Evolutionary conservation across 768 basidiomycete species (phyloP).

Genomic region (Coprinopsis strossmayeri): DNA sequence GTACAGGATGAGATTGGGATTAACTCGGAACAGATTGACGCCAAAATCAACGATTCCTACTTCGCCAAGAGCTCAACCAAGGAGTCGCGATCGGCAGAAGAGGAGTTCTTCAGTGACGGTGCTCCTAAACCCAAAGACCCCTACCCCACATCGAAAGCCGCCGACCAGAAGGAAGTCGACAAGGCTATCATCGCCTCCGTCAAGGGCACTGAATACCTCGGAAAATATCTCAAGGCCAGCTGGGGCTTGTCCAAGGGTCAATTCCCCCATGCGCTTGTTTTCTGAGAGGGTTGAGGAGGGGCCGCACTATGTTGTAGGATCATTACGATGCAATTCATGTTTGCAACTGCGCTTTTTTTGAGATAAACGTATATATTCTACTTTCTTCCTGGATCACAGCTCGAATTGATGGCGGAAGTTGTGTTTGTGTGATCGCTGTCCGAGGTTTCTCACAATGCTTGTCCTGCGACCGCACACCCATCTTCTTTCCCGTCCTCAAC

Average conservation of each 20-base stretch:
- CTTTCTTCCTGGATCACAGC: too few relatives aligned
- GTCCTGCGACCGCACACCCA: constrained; percentile 15
- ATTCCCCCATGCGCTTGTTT: constrained; percentile 90
- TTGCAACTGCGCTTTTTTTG: not conserved
- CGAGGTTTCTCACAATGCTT: constrained; percentile 26
- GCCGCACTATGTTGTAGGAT: not conserved
- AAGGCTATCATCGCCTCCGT: constrained; percentile 72
- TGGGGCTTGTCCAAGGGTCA: constrained; percentile 97
- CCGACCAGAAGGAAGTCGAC: constrained; percentile 89
- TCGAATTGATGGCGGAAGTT: too few relatives aligned
- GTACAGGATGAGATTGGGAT: constrained; percentile 1
- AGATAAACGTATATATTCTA: too few relatives aligned
- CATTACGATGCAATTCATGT: not conserved
- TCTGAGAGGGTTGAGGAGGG: constrained; percentile 58
- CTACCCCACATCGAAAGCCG: constrained; percentile 79
- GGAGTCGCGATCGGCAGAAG: constrained; percentile 77
- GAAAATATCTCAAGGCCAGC: constrained; percentile 87
- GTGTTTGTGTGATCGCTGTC: not conserved
- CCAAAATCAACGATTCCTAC: constrained; percentile 91
- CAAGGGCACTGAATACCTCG: constrained; percentile 86
- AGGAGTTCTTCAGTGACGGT: constrained; percentile 94
- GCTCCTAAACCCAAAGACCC: constrained; percentile 86
- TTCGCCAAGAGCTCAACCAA: constrained; percentile 78
- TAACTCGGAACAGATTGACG: constrained; percentile 52
- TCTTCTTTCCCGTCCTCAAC: constrained; percentile 10